A percentile compares a stretch with the other conserved stretches of the same genome.
These are phyloP conservation scores for Xylaria bambusicola DNA, from an alignment of 495 filamentous ascomycete genomes.

Conservation along the genomic window DNA sequence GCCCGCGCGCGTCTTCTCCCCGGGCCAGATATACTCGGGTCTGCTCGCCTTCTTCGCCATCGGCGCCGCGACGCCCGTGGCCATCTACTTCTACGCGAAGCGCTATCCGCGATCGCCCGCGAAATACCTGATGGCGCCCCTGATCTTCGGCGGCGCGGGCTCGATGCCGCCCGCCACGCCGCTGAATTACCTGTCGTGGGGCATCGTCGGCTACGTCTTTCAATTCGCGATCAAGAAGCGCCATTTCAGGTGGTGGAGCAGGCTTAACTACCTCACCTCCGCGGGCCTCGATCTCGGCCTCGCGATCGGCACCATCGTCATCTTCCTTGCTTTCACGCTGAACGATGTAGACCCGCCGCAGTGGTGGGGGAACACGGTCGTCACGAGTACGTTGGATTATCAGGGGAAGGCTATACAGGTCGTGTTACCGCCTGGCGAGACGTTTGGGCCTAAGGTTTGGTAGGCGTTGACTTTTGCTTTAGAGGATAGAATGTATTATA, in stretches of 20 bases:
- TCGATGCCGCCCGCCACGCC: constrained; percentile 67
- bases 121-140: constrained; percentile 63
- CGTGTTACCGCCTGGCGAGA: constrained; percentile 50
- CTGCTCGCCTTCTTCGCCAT: constrained; percentile 66
- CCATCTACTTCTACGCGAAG: constrained; percentile 58
- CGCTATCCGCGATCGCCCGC: constrained; percentile 54
- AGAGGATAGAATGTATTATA: too few relatives aligned
- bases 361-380: constrained; percentile 59
- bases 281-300: constrained; percentile 64
- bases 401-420: constrained; percentile 54
- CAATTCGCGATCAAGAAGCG: constrained; percentile 60
- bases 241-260: constrained; percentile 67
- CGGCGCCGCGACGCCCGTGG: constrained; percentile 58
- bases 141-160: constrained; percentile 68
- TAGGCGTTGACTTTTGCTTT: constrained; percentile 21
- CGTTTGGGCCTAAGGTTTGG: constrained; percentile 61
- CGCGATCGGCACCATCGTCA: constrained; percentile 61
- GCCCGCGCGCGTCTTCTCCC: constrained; percentile 67
- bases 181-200: constrained; percentile 71
- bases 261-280: constrained; percentile 64
- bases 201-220: constrained; percentile 65
- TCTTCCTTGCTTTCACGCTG: constrained; percentile 61
- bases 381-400: constrained; percentile 52
- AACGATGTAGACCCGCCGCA: constrained; percentile 48
- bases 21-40: constrained; percentile 65